Base-by-base conservation (phyloP, 2,329 filamentous ascomycete species). In the Dothistroma septosporum region DNA sequence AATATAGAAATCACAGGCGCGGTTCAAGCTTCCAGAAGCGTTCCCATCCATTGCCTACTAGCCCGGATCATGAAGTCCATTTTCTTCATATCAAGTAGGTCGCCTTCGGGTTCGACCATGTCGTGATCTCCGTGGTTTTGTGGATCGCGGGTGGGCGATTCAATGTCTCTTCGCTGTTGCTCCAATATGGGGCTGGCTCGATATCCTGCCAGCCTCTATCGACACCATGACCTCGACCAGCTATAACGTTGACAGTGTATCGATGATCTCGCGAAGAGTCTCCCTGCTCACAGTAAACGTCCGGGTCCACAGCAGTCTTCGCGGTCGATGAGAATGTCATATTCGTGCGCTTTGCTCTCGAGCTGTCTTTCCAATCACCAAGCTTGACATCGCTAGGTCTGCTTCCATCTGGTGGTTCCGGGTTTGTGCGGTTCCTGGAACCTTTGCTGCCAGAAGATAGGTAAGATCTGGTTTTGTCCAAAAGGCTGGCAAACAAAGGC, bases 401-500 rank as follows among this genome's bases (percentile, higher is more conserved):
- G 21, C 61, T 33, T 44, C 28, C n/a, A 12, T 50, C 41, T n/a
- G 37, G 50, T n/a, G 60, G 61, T 5, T 60, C 59, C 12, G 50
- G 54, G 21, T 60, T 61, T 22, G 60, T 60, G 19, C 37, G 57
- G 31, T 55, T 59, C 22, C 57, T 55, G 44, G 57, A 55, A 41
- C 33, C 50, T 24, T 5, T 22, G 54, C 57, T 60, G 10, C 41
- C 54, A n/a, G 49, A 48, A 28, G 49, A 62, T 19, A 66, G 28
- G 14, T 52, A 55, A 9, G 53, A 44, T 46, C 60, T 67, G 24
- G 65, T 66, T 16, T 41, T 63, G 11, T 58, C 58, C 12, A 67
- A 28, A 19, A 67, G 58, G 47, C 60, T 54, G 11, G 57, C 56
- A 28, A 68, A 65, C 8, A 69, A 56, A 4, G 67, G 67, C 48